Percentiles rank a stretch among this genome's conserved stretches.
Evolutionary conservation across 169 alveolate genomes (phyloP).

Genomic region (Plasmodium knowlesi): DNA sequence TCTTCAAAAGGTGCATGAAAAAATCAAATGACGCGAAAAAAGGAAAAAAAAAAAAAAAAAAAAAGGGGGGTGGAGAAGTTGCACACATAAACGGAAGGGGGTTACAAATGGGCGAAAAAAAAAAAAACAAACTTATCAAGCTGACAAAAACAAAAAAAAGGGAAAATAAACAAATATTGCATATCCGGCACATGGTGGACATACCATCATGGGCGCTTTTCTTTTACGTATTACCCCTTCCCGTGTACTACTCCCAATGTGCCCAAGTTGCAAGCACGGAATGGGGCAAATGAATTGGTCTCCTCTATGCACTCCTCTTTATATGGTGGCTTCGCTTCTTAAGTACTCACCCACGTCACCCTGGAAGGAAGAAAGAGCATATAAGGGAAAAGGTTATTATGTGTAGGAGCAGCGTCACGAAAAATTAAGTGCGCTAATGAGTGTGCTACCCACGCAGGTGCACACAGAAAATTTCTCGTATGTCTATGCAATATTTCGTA

Average conservation of each 20-base stretch:
- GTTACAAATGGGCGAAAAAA: background rate
- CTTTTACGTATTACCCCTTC: background rate
- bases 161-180: background rate
- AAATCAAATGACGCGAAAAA: background rate
- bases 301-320: background rate
- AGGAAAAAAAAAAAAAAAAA: background rate
- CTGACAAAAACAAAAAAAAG: background rate
- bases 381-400: background rate
- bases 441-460: background rate
- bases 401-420: background rate
- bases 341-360: slow-evolving; percentile 75
- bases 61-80: background rate
- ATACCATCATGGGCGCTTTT: background rate
- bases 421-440: background rate
- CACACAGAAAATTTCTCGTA: background rate
- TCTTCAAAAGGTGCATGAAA: background rate
- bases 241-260: background rate
- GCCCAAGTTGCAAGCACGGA: background rate
- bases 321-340: slow-evolving; percentile 67
- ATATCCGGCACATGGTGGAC: background rate
- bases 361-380: slow-evolving; percentile 16
- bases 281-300: background rate
- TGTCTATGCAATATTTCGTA: background rate
- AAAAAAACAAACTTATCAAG: background rate
- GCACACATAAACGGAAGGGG: background rate